Base-by-base conservation (phyloP, 2,329 filamentous ascomycete species). In the Penicillium palitans region DNA sequence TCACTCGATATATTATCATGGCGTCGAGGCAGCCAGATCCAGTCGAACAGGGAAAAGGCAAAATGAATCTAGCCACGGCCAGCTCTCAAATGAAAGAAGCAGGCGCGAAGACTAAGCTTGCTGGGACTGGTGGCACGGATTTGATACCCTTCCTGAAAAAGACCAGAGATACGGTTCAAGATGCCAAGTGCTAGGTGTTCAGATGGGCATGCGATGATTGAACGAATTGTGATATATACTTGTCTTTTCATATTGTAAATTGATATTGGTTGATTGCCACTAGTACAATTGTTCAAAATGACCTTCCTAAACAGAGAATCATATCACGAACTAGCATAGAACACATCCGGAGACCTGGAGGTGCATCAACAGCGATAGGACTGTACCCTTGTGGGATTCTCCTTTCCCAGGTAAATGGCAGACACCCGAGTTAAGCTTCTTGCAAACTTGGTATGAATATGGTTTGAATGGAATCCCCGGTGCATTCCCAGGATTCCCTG, bases 91-190 rank as follows among this genome's bases (percentile, higher is more conserved):
- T 74, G 58, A 72, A 70, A 3, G 66, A 66, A 6, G 65, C 69
- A 25, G 61, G 63, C 21, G 64, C 70, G 12, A 68, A 67, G 2
- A 71, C 73, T 46, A 76, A 78, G 12, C 64, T 83, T 41, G 71
- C 75, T 46, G 81, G 81, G 0, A 83, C 81, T 0, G 81, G 81
- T n/a, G 81, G 81, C 0, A 83, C 81, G 0, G 78, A 76, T 58
- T 65, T 84, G 59, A 81, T 84, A 54, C 80, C 81, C 0, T 84
- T 84, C 59, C 63, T 84, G 57, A 80, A 80, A 59, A 76, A 80
- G 49, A 81, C 80, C 6, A 73, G 82, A 55, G 80, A 84, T 61
- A 79, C 81, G 60, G 83, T 81, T 3, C 77, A 73, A 49, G 74
- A 75, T 58, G 71, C 78, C 9, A 73, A 72, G 27, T 68, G 66